Base-by-base conservation (phyloP, 441 rosid genomes). In the Arabidopsis hybrid region DNA sequence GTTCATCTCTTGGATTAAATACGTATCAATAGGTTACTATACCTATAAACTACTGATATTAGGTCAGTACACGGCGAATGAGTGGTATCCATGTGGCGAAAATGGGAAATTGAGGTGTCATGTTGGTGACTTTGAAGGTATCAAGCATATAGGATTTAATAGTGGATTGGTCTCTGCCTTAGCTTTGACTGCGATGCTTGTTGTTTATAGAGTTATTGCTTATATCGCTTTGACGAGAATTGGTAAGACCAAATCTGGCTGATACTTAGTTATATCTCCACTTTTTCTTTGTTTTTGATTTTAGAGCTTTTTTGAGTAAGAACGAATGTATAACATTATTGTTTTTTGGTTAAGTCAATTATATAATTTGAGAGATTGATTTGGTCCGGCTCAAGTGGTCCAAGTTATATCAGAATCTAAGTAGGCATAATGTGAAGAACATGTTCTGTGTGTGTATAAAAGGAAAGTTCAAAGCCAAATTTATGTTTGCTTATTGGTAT, bases 1-100 rank as follows among this genome's bases (percentile, higher is more conserved):
- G 3, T 94, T 94, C 75, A 84, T 92, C 47, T 80, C 90, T 9
- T 94, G 99, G 99, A 35, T 94, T 60, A 86, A 90, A 74, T 88
- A 90, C 75, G 8, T 92, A n/a, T 94, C 99, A 12, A 85, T 92
- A 68, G 86, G 95, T 53, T 89, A 89, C 59, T 87, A 92, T 73
- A 87, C 92, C 67, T 94, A 92, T 68, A 91, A 88, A 84, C 84
- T 94, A 17, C 76, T 92, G 12, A 80, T 92, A 61, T 86, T 84
- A 57, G 91, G 85, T 5, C 99, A 94, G 82, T 94, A 87, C 83
- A 85, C 85, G 0, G 80, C 38, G 0, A 70, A 64, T 66, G 97
- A 92, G 65, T 75, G 67, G 46, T 88, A 89, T 32, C 80, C 75
- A 4, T 94, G 97, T 75, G 94, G 85, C 26, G 42, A 38, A 3